Base-by-base conservation (phyloP, 192 early-diverging fungal genomes). In the Linnemannia exigua region DNA sequence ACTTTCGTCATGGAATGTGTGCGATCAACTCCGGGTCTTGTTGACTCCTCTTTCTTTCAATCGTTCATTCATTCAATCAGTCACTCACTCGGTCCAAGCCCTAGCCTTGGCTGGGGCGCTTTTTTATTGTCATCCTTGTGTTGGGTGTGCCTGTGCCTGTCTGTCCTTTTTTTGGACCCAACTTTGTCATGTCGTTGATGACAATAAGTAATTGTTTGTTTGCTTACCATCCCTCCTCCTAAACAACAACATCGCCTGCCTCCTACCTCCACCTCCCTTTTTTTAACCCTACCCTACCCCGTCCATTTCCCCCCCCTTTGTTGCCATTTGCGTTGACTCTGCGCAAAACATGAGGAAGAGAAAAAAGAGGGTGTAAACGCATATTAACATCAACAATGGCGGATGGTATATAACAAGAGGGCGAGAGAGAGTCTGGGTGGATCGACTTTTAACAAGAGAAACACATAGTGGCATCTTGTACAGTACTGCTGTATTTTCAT, bases 1-100 rank as follows among this genome's bases (percentile, higher is more conserved):
- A n/a, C n/a, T n/a, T n/a, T n/a, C n/a, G n/a, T n/a, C 58, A 63
- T 63, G 58, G 58, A 63, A 63, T 63, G 58, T 63, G 58, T 63
- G 58, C 58, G 58, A 63, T 63, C 58, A n/a, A 63, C 28, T 63
- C 41, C 28, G 58, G 58, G 28, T 25, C 58, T 25, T 61, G n/a
- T 61, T 61, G n/a, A 61, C 54, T 61, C 25, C 54, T 28, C 28
- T 2, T 15, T 25, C 14, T n/a, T 25, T 1, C 58, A 63, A 25
- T 63, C 58, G 9, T 28, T 63, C 25, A n/a, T n/a, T n/a, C n/a
- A n/a, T n/a, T n/a, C n/a, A n/a, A n/a, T n/a, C n/a, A n/a, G n/a
- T n/a, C n/a, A n/a, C n/a, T n/a, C 58, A n/a, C 25, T 63, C 58
- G 15, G 58, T n/a, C 58, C 2, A 31, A 63, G 25, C 12, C 41